phyloP scores from a whole-genome alignment of 441 rosid genomes.

The Biscutella laevigata region DNA sequence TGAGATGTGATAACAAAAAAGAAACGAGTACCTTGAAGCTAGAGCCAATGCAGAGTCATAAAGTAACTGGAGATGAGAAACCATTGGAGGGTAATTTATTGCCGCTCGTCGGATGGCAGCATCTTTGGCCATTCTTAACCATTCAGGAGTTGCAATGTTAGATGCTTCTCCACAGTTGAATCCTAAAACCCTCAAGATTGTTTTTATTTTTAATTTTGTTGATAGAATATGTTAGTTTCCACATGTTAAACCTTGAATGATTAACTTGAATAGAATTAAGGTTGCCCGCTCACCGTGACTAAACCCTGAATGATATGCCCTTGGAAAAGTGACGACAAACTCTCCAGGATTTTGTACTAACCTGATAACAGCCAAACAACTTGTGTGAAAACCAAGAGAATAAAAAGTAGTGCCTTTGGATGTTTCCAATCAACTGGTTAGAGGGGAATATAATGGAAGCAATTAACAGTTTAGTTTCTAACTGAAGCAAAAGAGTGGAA shows the following conservation, averaged over 20 bases:
- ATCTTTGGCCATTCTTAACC: constrained; percentile 81
- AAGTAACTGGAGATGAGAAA: constrained; percentile 95
- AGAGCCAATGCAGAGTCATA: constrained; percentile 83
- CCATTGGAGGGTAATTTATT: constrained; percentile 93
- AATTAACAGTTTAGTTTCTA: background rate
- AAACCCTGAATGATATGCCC: constrained; percentile 98
- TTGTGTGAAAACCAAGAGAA: constrained; percentile 7
- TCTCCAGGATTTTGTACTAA: constrained; percentile 99
- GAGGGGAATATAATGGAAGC: background rate
- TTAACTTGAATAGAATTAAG: constrained; percentile 11
- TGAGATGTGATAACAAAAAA: background rate
- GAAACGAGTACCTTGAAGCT: constrained; percentile 60
- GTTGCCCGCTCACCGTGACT: constrained; percentile 66
- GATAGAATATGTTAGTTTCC: constrained; percentile 14
- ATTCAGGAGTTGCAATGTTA: constrained; percentile 90
- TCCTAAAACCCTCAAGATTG: constrained; percentile 32
- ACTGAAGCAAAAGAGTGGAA: background rate
- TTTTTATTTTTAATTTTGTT: background rate
- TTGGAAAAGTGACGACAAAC: constrained; percentile 95
- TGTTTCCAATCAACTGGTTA: background rate
- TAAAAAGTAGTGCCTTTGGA: background rate
- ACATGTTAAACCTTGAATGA: constrained; percentile 3
- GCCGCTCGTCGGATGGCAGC: constrained; percentile 98
- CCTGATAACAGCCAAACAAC: constrained; percentile 43
- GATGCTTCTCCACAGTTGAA: constrained; percentile 87